Base-by-base conservation (phyloP, 257 asterid species). In the Solanum lignicaule region DNA sequence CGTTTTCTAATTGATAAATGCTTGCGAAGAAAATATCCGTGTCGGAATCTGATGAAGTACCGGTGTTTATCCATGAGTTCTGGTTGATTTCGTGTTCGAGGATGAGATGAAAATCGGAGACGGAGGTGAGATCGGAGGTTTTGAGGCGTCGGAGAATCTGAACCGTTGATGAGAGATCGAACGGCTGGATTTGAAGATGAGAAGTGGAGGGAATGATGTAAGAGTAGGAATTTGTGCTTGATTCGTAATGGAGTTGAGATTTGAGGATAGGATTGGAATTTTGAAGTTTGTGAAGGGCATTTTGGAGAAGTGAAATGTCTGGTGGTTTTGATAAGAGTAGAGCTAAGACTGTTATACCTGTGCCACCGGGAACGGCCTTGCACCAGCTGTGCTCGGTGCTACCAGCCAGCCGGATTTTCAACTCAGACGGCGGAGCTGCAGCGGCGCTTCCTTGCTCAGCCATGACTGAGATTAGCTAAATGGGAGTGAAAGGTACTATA, bases 341-440 rank as follows among this genome's bases (percentile, higher is more conserved):
- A 84, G 94, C 93, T 88, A 97, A 90, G 10, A 93, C 97, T 1
- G 98, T 95, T 46, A 91, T 90, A 79, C 99, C 98, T 29, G 99
- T 97, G 87, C 99, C 99, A 32, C 96, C 96, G 29, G 96, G 95
- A 3, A 93, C 96, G 20, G 98, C 98, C 90, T 89, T 93, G 96
- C 98, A 97, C 99, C 98, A 97, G 91, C 98, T 97, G 88, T 71
- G 91, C 92, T 97, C 99, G 43, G 98, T 95, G 91, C 91, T 90
- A 35, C 98, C 95, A 1, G 87, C 90, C 21, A 89, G 92, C 11
- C 99, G 98, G 91, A n/a, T 29, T 88, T 88, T 83, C 83, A 90
- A 85, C 46, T 71, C 89, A 5, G 29, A 74, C 32, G 89, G 65
- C 38, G 48, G 83, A 12, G 86, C 60, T 20, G 88, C n/a, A 33